Percentiles rank a stretch among this genome's conserved stretches.
phyloP scores from a whole-genome alignment of 1,284 basidiomycete species.

The Blastosporella zonata region DNA sequence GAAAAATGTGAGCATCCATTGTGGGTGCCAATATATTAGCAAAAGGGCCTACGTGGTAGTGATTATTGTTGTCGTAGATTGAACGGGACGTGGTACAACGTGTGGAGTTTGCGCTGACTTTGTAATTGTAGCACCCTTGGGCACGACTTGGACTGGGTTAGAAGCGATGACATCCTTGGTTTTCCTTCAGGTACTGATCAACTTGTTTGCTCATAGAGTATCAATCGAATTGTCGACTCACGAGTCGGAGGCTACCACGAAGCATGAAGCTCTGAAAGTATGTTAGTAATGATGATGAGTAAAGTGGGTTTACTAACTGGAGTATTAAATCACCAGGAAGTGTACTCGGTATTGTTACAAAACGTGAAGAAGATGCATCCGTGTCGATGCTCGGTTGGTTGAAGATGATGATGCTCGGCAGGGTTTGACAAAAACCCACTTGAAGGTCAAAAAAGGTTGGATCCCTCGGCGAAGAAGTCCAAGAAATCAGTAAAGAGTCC shows the following conservation, averaged over 20 bases:
- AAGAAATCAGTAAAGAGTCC: background rate
- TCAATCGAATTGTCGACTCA: background rate
- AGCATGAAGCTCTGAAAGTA: background rate
- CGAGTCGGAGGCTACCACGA: background rate
- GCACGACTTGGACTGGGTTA: background rate
- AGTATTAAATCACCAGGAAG: background rate
- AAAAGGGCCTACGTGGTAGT: background rate
- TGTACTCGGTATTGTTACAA: background rate
- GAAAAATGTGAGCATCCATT: background rate
- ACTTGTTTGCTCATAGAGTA: background rate
- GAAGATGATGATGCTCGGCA: background rate
- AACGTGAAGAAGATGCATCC: background rate
- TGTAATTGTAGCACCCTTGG: background rate
- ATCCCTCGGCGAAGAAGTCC: slow-evolving; percentile 1
- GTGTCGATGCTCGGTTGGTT: background rate
- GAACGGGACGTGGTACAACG: no score
- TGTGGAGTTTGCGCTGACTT: no score
- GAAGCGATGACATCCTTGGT: background rate
- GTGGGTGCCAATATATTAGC: background rate
- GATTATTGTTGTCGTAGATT: background rate
- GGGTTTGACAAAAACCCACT: background rate
- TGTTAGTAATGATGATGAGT: background rate
- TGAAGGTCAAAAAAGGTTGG: background rate
- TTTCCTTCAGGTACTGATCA: background rate
- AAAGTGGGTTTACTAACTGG: background rate